These are phyloP conservation scores for Ophiostoma quercus DNA, from an alignment of 2,329 filamentous ascomycete species.

Conservation along the genomic window DNA sequence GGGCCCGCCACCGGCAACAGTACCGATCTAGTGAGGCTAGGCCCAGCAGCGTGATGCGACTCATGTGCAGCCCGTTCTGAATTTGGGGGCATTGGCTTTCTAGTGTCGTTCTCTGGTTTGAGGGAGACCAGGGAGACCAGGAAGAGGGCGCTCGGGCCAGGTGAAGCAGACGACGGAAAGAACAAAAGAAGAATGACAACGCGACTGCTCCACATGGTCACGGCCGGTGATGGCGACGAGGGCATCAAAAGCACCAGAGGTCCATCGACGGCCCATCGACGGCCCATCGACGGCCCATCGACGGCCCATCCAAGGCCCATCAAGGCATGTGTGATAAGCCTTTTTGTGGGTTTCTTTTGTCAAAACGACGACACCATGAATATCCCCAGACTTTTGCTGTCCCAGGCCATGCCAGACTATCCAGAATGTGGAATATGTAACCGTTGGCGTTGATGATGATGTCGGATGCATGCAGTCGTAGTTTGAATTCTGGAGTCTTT, in stretches of 20 bases:
- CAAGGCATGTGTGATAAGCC: neutral
- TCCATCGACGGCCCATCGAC: neutral
- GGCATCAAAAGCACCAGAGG: neutral
- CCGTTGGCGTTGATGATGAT: neutral
- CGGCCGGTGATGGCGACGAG: neutral
- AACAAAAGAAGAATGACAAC: constrained; percentile 15
- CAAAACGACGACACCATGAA: constrained; percentile 1
- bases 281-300: neutral
- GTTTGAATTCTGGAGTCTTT: neutral
- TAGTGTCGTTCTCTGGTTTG: neutral
- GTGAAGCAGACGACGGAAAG: neutral
- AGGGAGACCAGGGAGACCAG: too few relatives aligned
- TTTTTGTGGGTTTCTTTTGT: constrained; percentile 2
- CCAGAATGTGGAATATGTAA: neutral
- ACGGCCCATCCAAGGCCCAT: neutral
- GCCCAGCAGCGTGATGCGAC: neutral
- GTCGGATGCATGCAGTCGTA: constrained; percentile 11
- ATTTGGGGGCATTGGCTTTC: neutral
- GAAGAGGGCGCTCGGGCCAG: neutral
- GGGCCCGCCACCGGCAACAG: neutral
- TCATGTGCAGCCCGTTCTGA: neutral
- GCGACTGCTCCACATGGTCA: constrained; percentile 5
- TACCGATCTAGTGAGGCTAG: constrained; percentile 3
- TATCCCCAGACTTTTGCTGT: constrained; percentile 5
- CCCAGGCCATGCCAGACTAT: neutral